phyloP scores from a whole-genome alignment of 1,284 basidiomycete genomes.

The Exobasidium rhododendri region DNA sequence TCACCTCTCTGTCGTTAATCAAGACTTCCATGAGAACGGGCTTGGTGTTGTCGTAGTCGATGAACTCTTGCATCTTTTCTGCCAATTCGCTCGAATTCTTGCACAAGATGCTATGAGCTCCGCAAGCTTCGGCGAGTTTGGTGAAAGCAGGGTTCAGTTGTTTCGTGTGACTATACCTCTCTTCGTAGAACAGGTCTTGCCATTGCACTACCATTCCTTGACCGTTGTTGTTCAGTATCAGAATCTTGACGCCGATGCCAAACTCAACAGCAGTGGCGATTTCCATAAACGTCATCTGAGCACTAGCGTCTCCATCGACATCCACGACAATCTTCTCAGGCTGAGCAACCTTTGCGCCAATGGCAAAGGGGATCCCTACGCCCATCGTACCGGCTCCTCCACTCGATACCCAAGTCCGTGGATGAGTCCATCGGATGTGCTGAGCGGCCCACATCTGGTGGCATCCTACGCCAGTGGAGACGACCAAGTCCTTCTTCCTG shows the following conservation, averaged over 20 bases:
- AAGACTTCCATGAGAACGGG: slow-evolving; percentile 88
- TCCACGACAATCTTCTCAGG: slow-evolving; percentile 92
- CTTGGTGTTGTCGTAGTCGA: slow-evolving; percentile 82
- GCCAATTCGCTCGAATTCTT: slow-evolving; percentile 72
- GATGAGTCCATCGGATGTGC: slow-evolving; percentile 83
- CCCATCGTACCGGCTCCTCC: slow-evolving; percentile 94
- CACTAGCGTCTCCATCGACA: slow-evolving; percentile 94
- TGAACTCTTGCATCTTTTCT: slow-evolving; percentile 95
- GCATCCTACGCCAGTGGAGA: slow-evolving; percentile 93
- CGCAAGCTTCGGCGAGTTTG: slow-evolving; percentile 81
- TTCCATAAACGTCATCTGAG: slow-evolving; percentile 98
- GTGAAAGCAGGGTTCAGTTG: slow-evolving; percentile 96
- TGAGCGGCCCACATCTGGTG: slow-evolving; percentile 99
- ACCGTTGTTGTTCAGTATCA: slow-evolving; percentile 56
- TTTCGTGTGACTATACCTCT: slow-evolving; percentile 85
- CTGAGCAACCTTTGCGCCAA: slow-evolving; percentile 93
- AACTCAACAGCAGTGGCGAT: slow-evolving; percentile 87
- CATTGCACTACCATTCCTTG: slow-evolving; percentile 94
- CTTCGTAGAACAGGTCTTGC: slow-evolving; percentile 96
- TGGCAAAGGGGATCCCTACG: slow-evolving; percentile 87
- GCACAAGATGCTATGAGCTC: slow-evolving; percentile 82
- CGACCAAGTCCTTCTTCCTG: slow-evolving; percentile 80
- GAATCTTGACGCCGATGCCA: slow-evolving; percentile 84
- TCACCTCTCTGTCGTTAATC: slow-evolving; percentile 79
- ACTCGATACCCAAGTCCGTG: slow-evolving; percentile 87